Base-by-base conservation (phyloP, 2,329 filamentous ascomycete species). In the Fusarium caatingaense region DNA sequence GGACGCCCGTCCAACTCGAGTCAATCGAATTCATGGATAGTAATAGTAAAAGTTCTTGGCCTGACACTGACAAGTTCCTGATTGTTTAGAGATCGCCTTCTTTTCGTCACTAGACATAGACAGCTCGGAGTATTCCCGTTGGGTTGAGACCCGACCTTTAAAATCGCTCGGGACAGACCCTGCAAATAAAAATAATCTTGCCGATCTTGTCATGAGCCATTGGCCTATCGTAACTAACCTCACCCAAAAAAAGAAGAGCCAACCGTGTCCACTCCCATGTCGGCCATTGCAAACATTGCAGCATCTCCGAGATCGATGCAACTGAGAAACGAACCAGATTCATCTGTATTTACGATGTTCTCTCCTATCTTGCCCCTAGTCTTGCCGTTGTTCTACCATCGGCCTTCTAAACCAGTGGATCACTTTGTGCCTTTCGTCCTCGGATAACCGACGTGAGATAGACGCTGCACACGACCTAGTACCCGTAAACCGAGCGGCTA, bases 191-290 rank as follows among this genome's bases (percentile, higher is more conserved):
- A 59, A 69, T 25, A 51, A 60, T 68, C 56, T 25, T 62, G 56
- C 62, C 56, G 72, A 75, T 74, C 69, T 54, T 56, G 41, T 44
- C 50, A 61, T 42, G 54, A 62, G 60, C 56, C 70, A 71, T 74
- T 74, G 71, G 47, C 72, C 72, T 75, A 74, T 75, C 48, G 65
- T 60, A 60, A 45, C 60, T 55, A 40, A 32, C 56, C 44, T 64
- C 55, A 48, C 27, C 27, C 56, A 60, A 59, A 66, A 56, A 56
- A 50, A 25, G 25, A 66, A 48, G 47, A 8, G 9, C 13, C 11
- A 48, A 40, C 28, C 11, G 60, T 62, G 51, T 64, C 71, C 68
- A 73, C 61, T 72, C 64, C 60, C 46, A 40, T 57, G 30, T 60
- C 32, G 63, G 37, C 45, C 23, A 63, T 64, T 69, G 60, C 58